Percentiles rank a stretch among this genome's conserved stretches.
These are phyloP conservation scores for Talaromyces liani DNA, from an alignment of 495 filamentous ascomycete genomes.

Conservation along the genomic window DNA sequence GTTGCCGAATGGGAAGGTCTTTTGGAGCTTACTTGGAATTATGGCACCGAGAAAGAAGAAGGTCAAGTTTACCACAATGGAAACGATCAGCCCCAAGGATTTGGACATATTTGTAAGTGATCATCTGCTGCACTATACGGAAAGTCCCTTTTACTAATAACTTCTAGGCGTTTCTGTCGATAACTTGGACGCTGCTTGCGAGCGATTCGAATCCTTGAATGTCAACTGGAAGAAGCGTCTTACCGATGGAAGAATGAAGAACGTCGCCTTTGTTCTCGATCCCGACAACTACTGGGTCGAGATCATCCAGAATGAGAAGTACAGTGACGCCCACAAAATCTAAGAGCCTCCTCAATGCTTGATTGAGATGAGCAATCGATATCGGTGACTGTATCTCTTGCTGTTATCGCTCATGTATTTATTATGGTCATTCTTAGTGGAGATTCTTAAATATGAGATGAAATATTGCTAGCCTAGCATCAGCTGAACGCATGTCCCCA, in stretches of 20 bases:
- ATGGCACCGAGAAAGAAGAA: slow-evolving; percentile 87
- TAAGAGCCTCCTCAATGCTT: background rate
- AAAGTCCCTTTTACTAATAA: slow-evolving; percentile 15
- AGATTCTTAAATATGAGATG: background rate
- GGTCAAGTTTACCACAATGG: slow-evolving; percentile 86
- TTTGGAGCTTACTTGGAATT: slow-evolving; percentile 92
- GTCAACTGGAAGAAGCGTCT: slow-evolving; percentile 93
- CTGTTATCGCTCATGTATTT: background rate
- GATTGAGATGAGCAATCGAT: background rate
- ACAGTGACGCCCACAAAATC: slow-evolving; percentile 5
- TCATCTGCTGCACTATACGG: background rate
- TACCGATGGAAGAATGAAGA: slow-evolving; percentile 86
- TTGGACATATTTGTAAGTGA: slow-evolving; percentile 76
- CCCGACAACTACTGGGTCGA: slow-evolving; percentile 93
- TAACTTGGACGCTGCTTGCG: slow-evolving; percentile 76
- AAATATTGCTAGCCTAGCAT: background rate
- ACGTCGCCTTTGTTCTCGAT: slow-evolving; percentile 89
- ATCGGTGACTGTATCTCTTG: background rate
- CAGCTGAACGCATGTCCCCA: background rate
- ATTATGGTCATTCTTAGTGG: background rate
- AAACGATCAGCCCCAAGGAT: slow-evolving; percentile 86
- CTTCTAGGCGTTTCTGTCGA: slow-evolving; percentile 72
- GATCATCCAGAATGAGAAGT: slow-evolving; percentile 61
- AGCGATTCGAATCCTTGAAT: slow-evolving; percentile 71
- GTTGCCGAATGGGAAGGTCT: slow-evolving; percentile 69